These are phyloP conservation scores for Podochytrium sp. DNA, from an alignment of 192 early-diverging fungal species.

Conservation along the genomic window DNA sequence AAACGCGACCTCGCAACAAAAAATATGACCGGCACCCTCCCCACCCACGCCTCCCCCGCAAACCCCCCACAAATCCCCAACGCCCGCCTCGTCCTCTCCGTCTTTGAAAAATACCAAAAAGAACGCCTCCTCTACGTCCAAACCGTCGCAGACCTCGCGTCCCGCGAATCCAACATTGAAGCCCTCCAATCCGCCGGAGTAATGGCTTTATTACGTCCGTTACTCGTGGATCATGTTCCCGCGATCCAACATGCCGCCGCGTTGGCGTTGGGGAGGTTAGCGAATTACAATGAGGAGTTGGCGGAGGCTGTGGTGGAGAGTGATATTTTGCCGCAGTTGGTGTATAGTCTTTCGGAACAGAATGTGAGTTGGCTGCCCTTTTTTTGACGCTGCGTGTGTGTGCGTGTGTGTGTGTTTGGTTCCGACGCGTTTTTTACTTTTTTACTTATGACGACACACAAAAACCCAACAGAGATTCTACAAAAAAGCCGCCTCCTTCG, in stretches of 20 bases:
- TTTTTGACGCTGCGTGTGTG: too few relatives aligned
- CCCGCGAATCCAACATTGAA: conserved; percentile 62
- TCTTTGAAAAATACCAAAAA: conserved; percentile 65
- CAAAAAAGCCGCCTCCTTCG: conserved; percentile 64
- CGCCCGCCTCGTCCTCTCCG: conserved; percentile 48
- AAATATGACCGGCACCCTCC: too few relatives aligned
- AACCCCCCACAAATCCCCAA: too few relatives aligned
- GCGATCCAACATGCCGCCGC: conserved; percentile 67
- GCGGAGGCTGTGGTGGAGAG: conserved; percentile 58
- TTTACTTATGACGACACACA: neutral
- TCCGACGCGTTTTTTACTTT: conserved; percentile 2
- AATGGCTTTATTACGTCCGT: conserved; percentile 55
- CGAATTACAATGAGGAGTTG: conserved; percentile 61
- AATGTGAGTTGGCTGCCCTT: conserved; percentile 52
- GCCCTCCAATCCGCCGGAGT: conserved; percentile 55
- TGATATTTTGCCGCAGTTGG: conserved; percentile 60
- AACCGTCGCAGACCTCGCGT: conserved; percentile 60
- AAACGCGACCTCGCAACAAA: too few relatives aligned
- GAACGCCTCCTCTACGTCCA: conserved; percentile 62
- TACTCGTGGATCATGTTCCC: conserved; percentile 58
- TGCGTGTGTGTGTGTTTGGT: neutral
- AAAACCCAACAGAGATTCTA: conserved; percentile 51
- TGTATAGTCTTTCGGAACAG: conserved; percentile 54
- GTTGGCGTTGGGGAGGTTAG: conserved; percentile 58
- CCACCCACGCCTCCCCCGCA: too few relatives aligned